Evolutionary conservation across 169 alveolate species (phyloP).

Genomic region (Plasmodium gaboni): DNA sequence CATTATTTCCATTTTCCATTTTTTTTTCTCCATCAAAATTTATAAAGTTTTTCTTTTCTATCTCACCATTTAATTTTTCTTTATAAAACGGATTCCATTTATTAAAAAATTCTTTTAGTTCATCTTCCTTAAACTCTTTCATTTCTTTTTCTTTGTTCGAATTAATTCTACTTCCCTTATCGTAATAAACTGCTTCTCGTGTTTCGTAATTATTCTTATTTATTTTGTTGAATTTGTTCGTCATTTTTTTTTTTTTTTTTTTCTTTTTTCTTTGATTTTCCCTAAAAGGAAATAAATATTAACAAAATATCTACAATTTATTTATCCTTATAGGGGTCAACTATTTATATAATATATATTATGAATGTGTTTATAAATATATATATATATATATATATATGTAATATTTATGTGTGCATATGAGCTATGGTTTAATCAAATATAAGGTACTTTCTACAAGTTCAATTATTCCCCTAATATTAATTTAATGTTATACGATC

Average conservation of each 20-base stretch:
- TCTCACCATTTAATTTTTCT: constrained; percentile 29
- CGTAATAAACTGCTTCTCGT: constrained; percentile 49
- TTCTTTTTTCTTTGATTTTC: too few species aligned
- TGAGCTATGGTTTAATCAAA: too few species aligned
- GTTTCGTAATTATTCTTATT: constrained; percentile 28
- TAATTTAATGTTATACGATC: too few species aligned
- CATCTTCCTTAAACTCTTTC: constrained; percentile 34
- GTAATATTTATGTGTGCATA: too few species aligned
- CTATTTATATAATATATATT: too few species aligned
- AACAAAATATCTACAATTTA: too few species aligned
- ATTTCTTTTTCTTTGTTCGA: not conserved
- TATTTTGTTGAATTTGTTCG: constrained; percentile 33
- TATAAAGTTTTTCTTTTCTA: constrained; percentile 47
- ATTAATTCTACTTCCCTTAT: not conserved
- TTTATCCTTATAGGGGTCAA: too few species aligned
- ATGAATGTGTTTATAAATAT: too few species aligned
- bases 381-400: too few species aligned
- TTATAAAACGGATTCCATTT: constrained; percentile 34
- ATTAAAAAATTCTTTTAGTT: constrained; percentile 22
- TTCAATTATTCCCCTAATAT: too few species aligned
- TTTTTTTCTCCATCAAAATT: constrained; percentile 44
- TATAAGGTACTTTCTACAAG: too few species aligned
- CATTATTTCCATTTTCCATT: constrained; percentile 56
- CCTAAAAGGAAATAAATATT: too few species aligned
- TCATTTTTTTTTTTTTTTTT: constrained; percentile 10